A percentile compares a stretch with the other conserved stretches of the same genome.
phyloP scores from a whole-genome alignment of 306 rosid genomes.

The Cyamopsis tetragonoloba region DNA sequence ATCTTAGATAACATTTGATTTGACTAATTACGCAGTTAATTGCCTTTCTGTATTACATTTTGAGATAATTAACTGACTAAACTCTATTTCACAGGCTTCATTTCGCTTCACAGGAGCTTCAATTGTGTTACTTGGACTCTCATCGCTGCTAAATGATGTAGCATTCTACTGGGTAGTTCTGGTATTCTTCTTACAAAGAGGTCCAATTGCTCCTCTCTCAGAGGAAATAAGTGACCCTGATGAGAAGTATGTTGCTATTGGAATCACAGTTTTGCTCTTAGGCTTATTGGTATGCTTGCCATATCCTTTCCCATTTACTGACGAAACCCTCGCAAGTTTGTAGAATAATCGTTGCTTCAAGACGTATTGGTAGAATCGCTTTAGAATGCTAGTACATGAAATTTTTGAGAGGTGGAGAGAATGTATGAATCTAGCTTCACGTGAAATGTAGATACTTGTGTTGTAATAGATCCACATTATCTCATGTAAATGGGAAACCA shows the following conservation, averaged over 20 bases:
- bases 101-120: conserved; percentile 70
- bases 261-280: conserved; percentile 71
- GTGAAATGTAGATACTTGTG: no score
- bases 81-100: conserved; percentile 59
- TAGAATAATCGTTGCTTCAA: conserved; percentile 30
- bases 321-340: conserved; percentile 54
- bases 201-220: conserved; percentile 92
- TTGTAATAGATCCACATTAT: no score
- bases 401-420: conserved; percentile 19
- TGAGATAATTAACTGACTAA: conserved; percentile 4
- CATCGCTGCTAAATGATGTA: conserved; percentile 78
- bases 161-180: conserved; percentile 97
- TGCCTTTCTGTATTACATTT: not conserved
- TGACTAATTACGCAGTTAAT: not conserved
- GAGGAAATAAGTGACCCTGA: conserved; percentile 90
- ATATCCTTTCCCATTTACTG: conserved; percentile 83
- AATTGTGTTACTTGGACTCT: conserved; percentile 70
- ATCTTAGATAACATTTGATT: not conserved
- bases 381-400: not conserved
- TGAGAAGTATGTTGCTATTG: conserved; percentile 69
- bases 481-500: no score
- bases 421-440: no score
- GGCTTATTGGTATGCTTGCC: conserved; percentile 96
- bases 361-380: conserved; percentile 8
- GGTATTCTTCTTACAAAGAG: conserved; percentile 89